Evolutionary conservation across 371 early-diverging fungal genomes (phyloP).

Genomic region (Mucor sp.): DNA sequence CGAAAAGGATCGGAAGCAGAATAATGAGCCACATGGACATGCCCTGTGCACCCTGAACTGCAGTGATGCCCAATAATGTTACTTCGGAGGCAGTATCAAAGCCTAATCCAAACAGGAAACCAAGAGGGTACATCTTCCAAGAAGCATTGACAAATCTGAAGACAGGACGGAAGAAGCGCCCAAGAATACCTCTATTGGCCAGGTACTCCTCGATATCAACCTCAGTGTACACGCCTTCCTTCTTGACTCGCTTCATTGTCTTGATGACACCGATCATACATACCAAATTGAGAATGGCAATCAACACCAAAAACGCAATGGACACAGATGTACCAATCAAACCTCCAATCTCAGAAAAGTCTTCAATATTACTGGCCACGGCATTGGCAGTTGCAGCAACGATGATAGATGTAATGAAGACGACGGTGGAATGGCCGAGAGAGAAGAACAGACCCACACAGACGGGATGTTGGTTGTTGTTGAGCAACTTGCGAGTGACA

Average conservation of each 20-base stretch:
- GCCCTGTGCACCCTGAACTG: constrained; percentile 48
- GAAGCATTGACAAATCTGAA: constrained; percentile 60
- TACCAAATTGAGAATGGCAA: constrained; percentile 59
- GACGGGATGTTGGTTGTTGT: constrained; percentile 46
- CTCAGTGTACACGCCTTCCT: constrained; percentile 50
- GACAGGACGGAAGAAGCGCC: constrained; percentile 58
- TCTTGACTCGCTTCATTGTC: constrained; percentile 40
- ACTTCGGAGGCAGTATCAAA: constrained; percentile 76
- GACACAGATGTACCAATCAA: constrained; percentile 65
- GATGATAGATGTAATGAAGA: constrained; percentile 56
- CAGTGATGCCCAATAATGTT: constrained; percentile 59
- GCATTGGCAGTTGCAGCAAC: constrained; percentile 56
- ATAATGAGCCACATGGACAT: constrained; percentile 57
- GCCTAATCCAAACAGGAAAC: constrained; percentile 67
- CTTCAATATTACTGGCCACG: constrained; percentile 46
- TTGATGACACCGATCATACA: constrained; percentile 45
- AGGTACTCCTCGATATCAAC: constrained; percentile 49
- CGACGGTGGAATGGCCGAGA: constrained; percentile 71
- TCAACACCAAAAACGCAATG: constrained; percentile 56
- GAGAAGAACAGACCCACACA: constrained; percentile 71
- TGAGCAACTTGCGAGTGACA: constrained; percentile 65
- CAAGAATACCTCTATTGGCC: constrained; percentile 41
- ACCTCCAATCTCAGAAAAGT: constrained; percentile 55
- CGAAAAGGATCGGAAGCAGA: constrained; percentile 66
- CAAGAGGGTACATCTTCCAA: constrained; percentile 71